phyloP scores from a whole-genome alignment of 1,284 basidiomycete genomes.

The Microbotryomycetes sp. region DNA sequence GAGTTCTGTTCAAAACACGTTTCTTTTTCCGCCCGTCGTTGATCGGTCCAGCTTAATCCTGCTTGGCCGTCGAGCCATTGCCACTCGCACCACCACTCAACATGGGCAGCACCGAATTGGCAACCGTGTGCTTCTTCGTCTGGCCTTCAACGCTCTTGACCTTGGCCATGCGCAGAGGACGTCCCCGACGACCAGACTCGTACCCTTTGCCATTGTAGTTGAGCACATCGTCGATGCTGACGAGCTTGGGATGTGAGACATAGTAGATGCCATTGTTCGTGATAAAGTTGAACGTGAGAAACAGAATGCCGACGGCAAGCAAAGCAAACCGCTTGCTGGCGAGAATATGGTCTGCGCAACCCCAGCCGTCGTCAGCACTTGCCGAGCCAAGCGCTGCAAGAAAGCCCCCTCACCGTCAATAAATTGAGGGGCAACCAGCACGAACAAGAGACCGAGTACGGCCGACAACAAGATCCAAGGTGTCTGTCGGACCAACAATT shows the following conservation, averaged over 20 bases:
- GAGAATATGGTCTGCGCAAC: slow-evolving; percentile 61
- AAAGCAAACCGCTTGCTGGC: slow-evolving; percentile 72
- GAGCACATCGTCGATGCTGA: slow-evolving; percentile 73
- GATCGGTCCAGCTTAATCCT: slow-evolving; percentile 6
- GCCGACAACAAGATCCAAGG: slow-evolving; percentile 37
- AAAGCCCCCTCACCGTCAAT: neutral
- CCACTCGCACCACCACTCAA: neutral
- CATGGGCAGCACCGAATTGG: slow-evolving; percentile 9
- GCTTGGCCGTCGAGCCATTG: slow-evolving; percentile 11
- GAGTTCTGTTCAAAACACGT: too few relatives aligned
- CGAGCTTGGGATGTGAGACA: slow-evolving; percentile 88
- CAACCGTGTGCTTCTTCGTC: slow-evolving; percentile 13
- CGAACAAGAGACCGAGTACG: neutral
- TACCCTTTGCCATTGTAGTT: slow-evolving; percentile 81
- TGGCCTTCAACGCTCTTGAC: slow-evolving; percentile 12
- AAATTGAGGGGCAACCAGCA: neutral
- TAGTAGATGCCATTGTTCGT: slow-evolving; percentile 73
- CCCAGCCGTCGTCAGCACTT: too few relatives aligned
- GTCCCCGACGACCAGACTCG: slow-evolving; percentile 67
- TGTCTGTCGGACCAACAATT: slow-evolving; percentile 31
- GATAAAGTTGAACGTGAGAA: slow-evolving; percentile 60
- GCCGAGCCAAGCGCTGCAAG: too few relatives aligned
- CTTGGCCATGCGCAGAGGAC: slow-evolving; percentile 34
- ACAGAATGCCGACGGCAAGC: slow-evolving; percentile 52
- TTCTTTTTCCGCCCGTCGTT: too few relatives aligned